Percentiles rank a stretch among this genome's conserved stretches.
phyloP scores from a whole-genome alignment of 2,329 filamentous ascomycete species.

The Fusarium ramigenum region DNA sequence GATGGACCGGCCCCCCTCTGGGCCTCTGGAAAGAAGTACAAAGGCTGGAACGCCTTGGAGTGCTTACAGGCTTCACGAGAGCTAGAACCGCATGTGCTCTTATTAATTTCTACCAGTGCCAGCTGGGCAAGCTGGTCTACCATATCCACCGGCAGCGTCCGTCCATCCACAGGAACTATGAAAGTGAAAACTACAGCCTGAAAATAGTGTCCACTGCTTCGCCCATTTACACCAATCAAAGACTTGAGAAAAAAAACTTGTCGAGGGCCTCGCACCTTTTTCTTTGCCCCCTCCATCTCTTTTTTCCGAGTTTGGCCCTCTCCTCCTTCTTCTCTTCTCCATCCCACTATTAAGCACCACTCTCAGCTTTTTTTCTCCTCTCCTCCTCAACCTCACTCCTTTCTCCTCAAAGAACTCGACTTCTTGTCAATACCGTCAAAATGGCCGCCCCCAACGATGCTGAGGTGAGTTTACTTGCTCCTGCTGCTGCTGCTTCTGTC shows the following conservation, averaged over 20 bases:
- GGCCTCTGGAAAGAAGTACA: neutral
- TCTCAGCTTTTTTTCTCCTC: slow-evolving; percentile 42
- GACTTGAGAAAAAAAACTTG: slow-evolving; percentile 51
- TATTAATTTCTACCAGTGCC: slow-evolving; percentile 2
- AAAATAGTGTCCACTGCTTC: slow-evolving; percentile 40
- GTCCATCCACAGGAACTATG: slow-evolving; percentile 20
- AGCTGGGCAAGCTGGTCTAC: neutral
- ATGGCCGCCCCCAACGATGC: slow-evolving; percentile 58
- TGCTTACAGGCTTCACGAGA: neutral
- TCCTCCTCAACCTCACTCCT: slow-evolving; percentile 41
- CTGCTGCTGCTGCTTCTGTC: slow-evolving; percentile 1
- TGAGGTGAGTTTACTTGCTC: slow-evolving; percentile 57
- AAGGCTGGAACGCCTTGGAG: neutral
- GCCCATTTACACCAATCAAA: slow-evolving; percentile 48
- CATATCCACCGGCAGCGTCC: slow-evolving; percentile 36
- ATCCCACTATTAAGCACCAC: slow-evolving; percentile 43
- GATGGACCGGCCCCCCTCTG: neutral
- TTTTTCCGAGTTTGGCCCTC: slow-evolving; percentile 41
- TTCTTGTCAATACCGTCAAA: slow-evolving; percentile 58
- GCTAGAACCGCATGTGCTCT: slow-evolving; percentile 9
- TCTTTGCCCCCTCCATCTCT: slow-evolving; percentile 45
- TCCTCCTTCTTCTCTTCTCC: slow-evolving; percentile 45
- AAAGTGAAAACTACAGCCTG: slow-evolving; percentile 14
- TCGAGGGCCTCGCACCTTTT: slow-evolving; percentile 48
- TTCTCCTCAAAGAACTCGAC: slow-evolving; percentile 44